Evolutionary conservation across 1,284 basidiomycete genomes (phyloP).

Genomic region (Apiotrichum gamsii): DNA sequence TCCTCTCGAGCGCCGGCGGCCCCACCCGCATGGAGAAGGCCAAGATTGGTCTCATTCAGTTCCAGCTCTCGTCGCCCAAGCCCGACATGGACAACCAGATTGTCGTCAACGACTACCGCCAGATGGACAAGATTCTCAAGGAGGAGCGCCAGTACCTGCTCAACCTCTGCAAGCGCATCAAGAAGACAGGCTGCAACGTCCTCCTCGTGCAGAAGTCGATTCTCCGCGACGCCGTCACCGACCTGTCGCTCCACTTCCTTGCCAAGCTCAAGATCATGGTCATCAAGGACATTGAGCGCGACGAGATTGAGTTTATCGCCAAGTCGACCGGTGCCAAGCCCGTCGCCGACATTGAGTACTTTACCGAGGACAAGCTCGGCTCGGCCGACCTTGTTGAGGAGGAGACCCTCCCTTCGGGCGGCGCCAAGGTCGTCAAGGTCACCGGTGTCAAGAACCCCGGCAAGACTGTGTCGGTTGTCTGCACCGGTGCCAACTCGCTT

Average conservation of each 20-base stretch:
- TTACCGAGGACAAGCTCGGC: conserved; percentile 98
- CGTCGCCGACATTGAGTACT: conserved; percentile 93
- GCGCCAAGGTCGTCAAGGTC: conserved; percentile 88
- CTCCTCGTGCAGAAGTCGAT: conserved; percentile 99
- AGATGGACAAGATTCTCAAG: conserved; percentile 99
- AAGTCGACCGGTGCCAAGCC: conserved; percentile 95
- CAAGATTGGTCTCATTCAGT: conserved; percentile 97
- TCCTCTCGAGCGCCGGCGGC: conserved; percentile 81
- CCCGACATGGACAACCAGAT: conserved; percentile 99
- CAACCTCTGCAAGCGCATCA: conserved; percentile 99
- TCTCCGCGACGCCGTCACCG: conserved; percentile 95
- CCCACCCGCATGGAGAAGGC: conserved; percentile 96
- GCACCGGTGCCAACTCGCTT: conserved; percentile 87
- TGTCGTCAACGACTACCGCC: conserved; percentile 97
- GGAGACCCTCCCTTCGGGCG: conserved; percentile 59
- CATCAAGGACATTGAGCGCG: conserved; percentile 96
- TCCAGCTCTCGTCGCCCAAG: conserved; percentile 96
- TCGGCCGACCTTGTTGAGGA: conserved; percentile 96
- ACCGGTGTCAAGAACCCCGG: conserved; percentile 94
- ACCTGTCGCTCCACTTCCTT: conserved; percentile 96
- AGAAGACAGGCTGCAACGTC: conserved; percentile 98
- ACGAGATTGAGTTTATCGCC: conserved; percentile 96
- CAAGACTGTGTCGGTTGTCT: conserved; percentile 89
- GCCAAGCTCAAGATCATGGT: conserved; percentile 96
- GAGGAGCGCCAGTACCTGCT: conserved; percentile 97